Evolutionary conservation across 1,284 basidiomycete species (phyloP), one percentile per base, ranked within the genome.

Genomic region (Cutaneotrichosporon spelunceum): DNA sequence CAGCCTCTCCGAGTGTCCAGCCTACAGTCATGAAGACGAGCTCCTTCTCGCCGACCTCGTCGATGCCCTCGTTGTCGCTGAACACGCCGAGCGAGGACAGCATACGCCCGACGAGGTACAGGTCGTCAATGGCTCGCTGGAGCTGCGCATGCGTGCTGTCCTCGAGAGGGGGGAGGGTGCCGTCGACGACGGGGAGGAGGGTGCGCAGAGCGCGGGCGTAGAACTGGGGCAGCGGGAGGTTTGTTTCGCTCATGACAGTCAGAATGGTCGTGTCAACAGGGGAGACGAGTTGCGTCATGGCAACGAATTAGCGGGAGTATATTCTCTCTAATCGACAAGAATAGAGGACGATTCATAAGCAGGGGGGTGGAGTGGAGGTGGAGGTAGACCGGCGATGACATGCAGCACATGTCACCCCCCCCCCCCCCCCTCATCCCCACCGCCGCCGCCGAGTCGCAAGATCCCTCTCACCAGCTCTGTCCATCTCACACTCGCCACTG

Each of bases 11-110:
- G 33, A 83, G 75, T 24, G 87, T 83, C 76, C 85, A 93, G 0
- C 88, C 87, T 0, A 91, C 85, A 50, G 87, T 82, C 57, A 96
- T 84, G 78, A 92, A 96, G 10, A 88, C 81, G 53, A 96, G 79
- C 77, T 93, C 86, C 33, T 82, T 81, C 11, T 93, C 92, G 1
- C 88, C 84, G 47, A 97, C 85, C 76, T 97, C 93, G 53, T 93
- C 89, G 24, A 91, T 78, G 0, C 81, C 82, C 74, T 97, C 93
- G 72, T 96, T 96, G 9, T 87, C 82, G 59, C 90, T 93, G 78
- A 95, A 93, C 23, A 96, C 80, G 0, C 86, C 85, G 26, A 95
- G 81, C 53, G 68, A 70, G 27, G 61, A 62, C 26, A 78, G 61
- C 73, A 78, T 78, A 10, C 77, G 70, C 34, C 67, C 53, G 52